phyloP scores from a whole-genome alignment of 2,329 filamentous ascomycete genomes.

The Aureobasidium lini region DNA sequence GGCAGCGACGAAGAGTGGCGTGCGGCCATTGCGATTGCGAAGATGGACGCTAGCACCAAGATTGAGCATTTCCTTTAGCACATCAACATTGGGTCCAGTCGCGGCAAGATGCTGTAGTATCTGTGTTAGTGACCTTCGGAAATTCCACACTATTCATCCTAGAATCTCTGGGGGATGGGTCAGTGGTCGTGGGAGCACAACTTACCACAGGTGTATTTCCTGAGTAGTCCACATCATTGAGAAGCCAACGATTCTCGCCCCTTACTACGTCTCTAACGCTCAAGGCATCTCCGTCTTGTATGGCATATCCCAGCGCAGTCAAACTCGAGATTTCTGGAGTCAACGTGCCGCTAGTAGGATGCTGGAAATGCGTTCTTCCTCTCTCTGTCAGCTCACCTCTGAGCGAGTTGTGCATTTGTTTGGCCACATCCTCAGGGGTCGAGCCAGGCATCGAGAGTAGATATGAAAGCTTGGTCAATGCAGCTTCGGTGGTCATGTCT shows the following conservation, averaged over 20 bases:
- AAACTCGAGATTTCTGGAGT: conserved; percentile 57
- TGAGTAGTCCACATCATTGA: conserved; percentile 72
- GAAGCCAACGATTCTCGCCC: conserved; percentile 57
- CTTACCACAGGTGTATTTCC: conserved; percentile 60
- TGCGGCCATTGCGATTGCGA: conserved; percentile 50
- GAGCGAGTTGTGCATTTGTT: conserved; percentile 65
- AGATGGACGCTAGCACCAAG: conserved; percentile 53
- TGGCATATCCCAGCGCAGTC: conserved; percentile 71
- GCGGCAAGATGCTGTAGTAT: conserved; percentile 49
- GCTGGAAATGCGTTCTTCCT: conserved; percentile 64
- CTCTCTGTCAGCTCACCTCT: conserved; percentile 81
- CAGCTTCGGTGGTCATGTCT: conserved; percentile 83
- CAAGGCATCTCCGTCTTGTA: conserved; percentile 61
- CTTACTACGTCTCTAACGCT: conserved; percentile 61
- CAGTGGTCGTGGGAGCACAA: conserved; percentile 13
- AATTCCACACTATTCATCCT: too few relatives aligned
- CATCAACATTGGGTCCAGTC: conserved; percentile 46
- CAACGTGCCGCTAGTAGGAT: conserved; percentile 50
- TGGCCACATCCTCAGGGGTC: conserved; percentile 58
- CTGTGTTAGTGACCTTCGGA: not conserved
- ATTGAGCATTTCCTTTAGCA: conserved; percentile 48
- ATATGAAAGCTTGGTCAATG: conserved; percentile 84
- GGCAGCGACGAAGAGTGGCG: conserved; percentile 53
- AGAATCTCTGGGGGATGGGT: not conserved
- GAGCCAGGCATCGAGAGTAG: conserved; percentile 63